These are phyloP conservation scores for Avena eriantha DNA, from an alignment of 176 grass and related monocot genomes.

Conservation along the genomic window DNA sequence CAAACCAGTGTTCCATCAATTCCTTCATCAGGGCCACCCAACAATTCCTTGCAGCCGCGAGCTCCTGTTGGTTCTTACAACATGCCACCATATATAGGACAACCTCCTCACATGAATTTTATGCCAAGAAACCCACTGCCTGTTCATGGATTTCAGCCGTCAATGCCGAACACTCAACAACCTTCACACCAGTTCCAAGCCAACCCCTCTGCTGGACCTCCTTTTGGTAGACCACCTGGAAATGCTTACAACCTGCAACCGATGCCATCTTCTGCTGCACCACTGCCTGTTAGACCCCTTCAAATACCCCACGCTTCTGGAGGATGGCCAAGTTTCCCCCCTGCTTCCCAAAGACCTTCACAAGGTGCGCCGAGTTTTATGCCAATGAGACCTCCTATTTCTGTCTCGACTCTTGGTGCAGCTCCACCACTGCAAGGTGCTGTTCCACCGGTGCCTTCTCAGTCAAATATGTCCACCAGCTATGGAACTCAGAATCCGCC, in stretches of 20 bases:
- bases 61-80: slow-evolving; percentile 41
- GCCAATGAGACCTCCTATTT: slow-evolving; percentile 47
- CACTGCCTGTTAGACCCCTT: slow-evolving; percentile 55
- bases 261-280: slow-evolving; percentile 15
- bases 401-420: slow-evolving; percentile 45
- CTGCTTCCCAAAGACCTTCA: slow-evolving; percentile 41
- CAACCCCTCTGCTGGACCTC: slow-evolving; percentile 46
- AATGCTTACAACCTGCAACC: slow-evolving; percentile 39
- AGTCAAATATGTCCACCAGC: slow-evolving; percentile 45
- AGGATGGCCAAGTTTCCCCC: slow-evolving; percentile 59
- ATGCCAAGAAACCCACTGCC: slow-evolving; percentile 50
- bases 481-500: slow-evolving; percentile 38
- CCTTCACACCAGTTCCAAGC: slow-evolving; percentile 44
- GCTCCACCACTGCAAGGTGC: slow-evolving; percentile 28
- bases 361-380: slow-evolving; percentile 33
- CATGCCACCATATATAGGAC: slow-evolving; percentile 53
- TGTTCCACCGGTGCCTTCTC: slow-evolving; percentile 29
- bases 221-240: slow-evolving; percentile 45
- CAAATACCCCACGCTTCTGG: slow-evolving; percentile 58
- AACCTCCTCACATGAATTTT: slow-evolving; percentile 51
- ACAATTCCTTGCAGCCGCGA: slow-evolving; percentile 53
- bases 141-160: slow-evolving; percentile 48
- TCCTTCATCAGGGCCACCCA: slow-evolving; percentile 45
- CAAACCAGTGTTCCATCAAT: slow-evolving; percentile 43
- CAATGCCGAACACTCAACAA: slow-evolving; percentile 51